These are phyloP conservation scores for Jatropha curcas DNA, from an alignment of 345 rosid species.

Conservation along the genomic window DNA sequence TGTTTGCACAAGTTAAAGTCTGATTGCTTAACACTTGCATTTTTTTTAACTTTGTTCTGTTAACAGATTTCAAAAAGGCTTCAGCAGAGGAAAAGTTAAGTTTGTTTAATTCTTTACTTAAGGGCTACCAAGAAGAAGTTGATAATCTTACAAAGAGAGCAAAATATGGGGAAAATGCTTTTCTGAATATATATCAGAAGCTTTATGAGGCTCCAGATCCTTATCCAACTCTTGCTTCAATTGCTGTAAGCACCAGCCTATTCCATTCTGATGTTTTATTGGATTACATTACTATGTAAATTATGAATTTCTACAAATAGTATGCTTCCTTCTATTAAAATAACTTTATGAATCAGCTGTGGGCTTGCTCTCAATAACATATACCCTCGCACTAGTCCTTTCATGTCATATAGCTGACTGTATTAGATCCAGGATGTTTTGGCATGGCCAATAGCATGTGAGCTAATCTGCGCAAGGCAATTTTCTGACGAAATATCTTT, in stretches of 20 bases:
- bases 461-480: not conserved
- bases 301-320: not conserved
- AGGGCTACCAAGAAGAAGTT: slow-evolving; percentile 98
- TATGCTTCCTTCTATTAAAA: not conserved
- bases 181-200: slow-evolving; percentile 94
- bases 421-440: not conserved
- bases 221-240: slow-evolving; percentile 88
- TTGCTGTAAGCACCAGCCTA: slow-evolving; percentile 63
- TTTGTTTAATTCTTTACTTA: slow-evolving; percentile 86
- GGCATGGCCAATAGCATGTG: not conserved
- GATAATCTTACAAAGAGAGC: slow-evolving; percentile 99
- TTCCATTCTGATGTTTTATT: slow-evolving; percentile 10
- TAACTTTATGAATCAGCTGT: not conserved
- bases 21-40: not conserved
- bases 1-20: slow-evolving; percentile 3
- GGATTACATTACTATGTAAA: not conserved
- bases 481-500: not conserved
- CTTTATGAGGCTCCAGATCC: slow-evolving; percentile 99
- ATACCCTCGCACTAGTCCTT: too few relatives aligned
- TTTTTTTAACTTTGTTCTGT: not conserved
- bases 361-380: too few relatives aligned
- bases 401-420: not conserved
- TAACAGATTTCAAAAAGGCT: slow-evolving; percentile 95
- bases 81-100: slow-evolving; percentile 77
- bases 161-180: slow-evolving; percentile 94